A percentile compares a stretch with the other conserved stretches of the same genome.
Conservation (phyloP, 257 asterid species). For the Sherardia arvensis region DNA sequence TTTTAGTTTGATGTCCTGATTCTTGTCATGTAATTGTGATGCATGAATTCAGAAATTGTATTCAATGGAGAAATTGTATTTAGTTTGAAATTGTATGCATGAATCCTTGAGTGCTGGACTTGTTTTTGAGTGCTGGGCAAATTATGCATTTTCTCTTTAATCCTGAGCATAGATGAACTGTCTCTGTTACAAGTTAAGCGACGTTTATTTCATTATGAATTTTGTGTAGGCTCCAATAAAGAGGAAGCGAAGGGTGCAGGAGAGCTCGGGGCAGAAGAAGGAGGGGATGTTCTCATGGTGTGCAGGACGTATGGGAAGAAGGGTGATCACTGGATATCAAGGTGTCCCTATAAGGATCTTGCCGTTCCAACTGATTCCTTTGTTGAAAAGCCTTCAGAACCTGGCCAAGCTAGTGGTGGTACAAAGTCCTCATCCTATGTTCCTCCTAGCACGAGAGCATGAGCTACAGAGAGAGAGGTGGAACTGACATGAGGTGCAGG, state of each 20-base stretch:
- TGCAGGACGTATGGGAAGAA: slow-evolving; percentile 86
- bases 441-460: slow-evolving; percentile 79
- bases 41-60: no score
- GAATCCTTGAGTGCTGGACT: no score
- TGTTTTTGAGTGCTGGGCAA: neutral
- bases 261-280: slow-evolving; percentile 47
- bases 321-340: slow-evolving; percentile 96
- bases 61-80: no score
- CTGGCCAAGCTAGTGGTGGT: slow-evolving; percentile 19
- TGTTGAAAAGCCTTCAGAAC: slow-evolving; percentile 59
- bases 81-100: no score
- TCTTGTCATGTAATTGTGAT: no score
- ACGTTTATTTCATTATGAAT: neutral
- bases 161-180: neutral
- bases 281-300: slow-evolving; percentile 86
- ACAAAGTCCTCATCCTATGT: slow-evolving; percentile 62
- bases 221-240: slow-evolving; percentile 49
- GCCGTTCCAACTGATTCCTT: slow-evolving; percentile 50
- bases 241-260: slow-evolving; percentile 54
- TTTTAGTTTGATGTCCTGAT: no score
- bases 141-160: neutral
- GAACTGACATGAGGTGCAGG: slow-evolving; percentile 78
- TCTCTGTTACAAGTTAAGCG: neutral
- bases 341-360: slow-evolving; percentile 94
- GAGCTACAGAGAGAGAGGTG: slow-evolving; percentile 43